These are phyloP conservation scores for Pseudonectria foliicola DNA, from an alignment of 2,329 filamentous ascomycete genomes.

Conservation along the genomic window DNA sequence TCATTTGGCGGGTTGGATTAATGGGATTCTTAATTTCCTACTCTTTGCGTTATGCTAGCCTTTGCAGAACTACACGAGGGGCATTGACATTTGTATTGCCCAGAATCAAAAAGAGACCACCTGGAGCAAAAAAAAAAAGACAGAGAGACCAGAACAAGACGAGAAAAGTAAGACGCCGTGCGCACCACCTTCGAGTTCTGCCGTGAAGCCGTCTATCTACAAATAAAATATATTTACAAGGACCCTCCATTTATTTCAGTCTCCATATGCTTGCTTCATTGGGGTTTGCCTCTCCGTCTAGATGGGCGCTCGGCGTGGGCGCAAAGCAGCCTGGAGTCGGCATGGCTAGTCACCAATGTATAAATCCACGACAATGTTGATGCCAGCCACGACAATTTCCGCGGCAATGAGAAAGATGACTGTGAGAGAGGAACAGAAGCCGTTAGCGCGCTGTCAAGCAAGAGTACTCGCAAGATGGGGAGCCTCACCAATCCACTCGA, in stretches of 20 bases:
- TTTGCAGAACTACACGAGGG: constrained; percentile 6
- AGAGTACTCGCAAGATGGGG: background rate
- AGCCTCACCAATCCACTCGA: constrained; percentile 78
- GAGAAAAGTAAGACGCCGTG: constrained; percentile 5
- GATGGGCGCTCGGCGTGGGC: constrained; percentile 1
- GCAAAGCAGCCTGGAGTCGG: constrained; percentile 1
- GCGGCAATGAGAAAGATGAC: constrained; percentile 94
- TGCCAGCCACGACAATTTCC: constrained; percentile 84
- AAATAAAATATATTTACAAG: constrained; percentile 12
- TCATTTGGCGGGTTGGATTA: background rate
- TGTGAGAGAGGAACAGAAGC: constrained; percentile 28
- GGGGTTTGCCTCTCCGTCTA: constrained; percentile 1
- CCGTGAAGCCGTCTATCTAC: constrained; percentile 21
- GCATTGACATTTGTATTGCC: constrained; percentile 4
- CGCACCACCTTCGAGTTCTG: constrained; percentile 7
- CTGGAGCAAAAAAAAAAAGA: background rate
- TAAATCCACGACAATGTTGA: constrained; percentile 93
- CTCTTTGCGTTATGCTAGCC: background rate
- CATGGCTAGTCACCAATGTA: constrained; percentile 46
- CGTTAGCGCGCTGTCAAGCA: constrained; percentile 5
- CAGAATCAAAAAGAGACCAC: constrained; percentile 5
- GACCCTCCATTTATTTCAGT: constrained; percentile 8
- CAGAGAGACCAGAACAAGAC: constrained; percentile 1
- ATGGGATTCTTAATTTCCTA: background rate
- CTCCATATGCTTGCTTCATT: constrained; percentile 4